phyloP scores from a whole-genome alignment of 345 rosid species.

The Eucalyptus decipiens region DNA sequence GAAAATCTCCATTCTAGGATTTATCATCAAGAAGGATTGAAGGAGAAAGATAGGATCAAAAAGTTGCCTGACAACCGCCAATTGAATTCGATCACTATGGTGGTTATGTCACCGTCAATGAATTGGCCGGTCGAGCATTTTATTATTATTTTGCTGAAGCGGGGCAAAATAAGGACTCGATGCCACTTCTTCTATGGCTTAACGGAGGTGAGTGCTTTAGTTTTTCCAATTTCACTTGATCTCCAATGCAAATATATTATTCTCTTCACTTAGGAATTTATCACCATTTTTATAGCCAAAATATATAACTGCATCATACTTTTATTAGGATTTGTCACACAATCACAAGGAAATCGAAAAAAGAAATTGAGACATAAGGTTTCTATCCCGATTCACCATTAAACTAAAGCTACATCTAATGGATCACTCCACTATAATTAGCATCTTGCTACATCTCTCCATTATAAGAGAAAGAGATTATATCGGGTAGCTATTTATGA shows the following conservation, averaged over 20 bases:
- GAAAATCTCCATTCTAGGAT: neutral
- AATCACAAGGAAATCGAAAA: too few species aligned
- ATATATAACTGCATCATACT: neutral
- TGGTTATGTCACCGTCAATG: conserved; percentile 54
- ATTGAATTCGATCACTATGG: conserved; percentile 46
- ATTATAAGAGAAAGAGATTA: too few species aligned
- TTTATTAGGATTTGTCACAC: too few species aligned
- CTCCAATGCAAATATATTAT: neutral
- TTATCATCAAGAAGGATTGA: conserved; percentile 12
- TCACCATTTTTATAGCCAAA: neutral
- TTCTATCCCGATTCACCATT: too few species aligned
- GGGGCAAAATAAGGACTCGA: conserved; percentile 7
- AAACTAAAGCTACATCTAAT: too few species aligned
- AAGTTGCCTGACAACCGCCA: conserved; percentile 42
- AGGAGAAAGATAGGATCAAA: conserved; percentile 4
- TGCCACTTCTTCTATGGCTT: conserved; percentile 83
- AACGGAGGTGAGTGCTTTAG: conserved; percentile 51
- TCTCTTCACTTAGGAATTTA: neutral
- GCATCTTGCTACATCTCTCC: too few species aligned
- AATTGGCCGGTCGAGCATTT: conserved; percentile 43
- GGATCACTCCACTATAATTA: too few species aligned
- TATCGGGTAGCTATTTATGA: too few species aligned
- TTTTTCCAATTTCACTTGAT: neutral
- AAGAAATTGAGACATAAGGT: too few species aligned
- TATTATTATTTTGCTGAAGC: conserved; percentile 68